These are phyloP conservation scores for Polygonum aviculare DNA, from an alignment of 148 eudicot species.

Conservation along the genomic window DNA sequence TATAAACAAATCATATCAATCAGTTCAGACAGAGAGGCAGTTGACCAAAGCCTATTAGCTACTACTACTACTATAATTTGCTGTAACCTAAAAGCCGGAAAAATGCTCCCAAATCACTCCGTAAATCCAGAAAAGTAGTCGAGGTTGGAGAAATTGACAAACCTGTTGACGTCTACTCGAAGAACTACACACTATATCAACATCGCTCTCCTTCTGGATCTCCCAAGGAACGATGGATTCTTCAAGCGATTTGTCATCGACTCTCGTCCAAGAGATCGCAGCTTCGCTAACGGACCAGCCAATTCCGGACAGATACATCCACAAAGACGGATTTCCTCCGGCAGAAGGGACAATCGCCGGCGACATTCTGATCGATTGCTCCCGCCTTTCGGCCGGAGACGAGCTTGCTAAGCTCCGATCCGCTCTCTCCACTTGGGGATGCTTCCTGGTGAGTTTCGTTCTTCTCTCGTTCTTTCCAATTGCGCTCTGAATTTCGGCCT, in stretches of 20 bases:
- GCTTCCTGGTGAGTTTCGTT: neutral
- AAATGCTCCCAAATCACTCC: neutral
- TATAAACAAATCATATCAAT: neutral
- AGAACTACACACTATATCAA: neutral
- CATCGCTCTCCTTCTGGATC: neutral
- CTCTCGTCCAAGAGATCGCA: slow-evolving; percentile 4
- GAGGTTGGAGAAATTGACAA: neutral
- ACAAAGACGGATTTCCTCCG: neutral
- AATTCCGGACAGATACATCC: slow-evolving; percentile 3
- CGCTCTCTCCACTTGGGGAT: neutral
- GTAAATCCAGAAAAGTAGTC: neutral
- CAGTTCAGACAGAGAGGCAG: neutral
- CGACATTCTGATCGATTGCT: neutral
- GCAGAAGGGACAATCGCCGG: neutral
- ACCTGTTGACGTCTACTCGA: neutral
- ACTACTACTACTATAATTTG: neutral
- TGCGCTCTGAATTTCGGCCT: neutral
- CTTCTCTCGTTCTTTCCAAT: neutral
- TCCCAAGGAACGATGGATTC: neutral
- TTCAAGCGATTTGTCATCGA: neutral
- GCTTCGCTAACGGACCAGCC: neutral
- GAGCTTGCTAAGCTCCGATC: neutral
- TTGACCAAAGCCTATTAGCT: neutral
- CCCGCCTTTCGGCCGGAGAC: neutral
- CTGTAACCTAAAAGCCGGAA: neutral